These are phyloP conservation scores for Cucumis hystrix DNA, from an alignment of 306 rosid species.

Conservation along the genomic window DNA sequence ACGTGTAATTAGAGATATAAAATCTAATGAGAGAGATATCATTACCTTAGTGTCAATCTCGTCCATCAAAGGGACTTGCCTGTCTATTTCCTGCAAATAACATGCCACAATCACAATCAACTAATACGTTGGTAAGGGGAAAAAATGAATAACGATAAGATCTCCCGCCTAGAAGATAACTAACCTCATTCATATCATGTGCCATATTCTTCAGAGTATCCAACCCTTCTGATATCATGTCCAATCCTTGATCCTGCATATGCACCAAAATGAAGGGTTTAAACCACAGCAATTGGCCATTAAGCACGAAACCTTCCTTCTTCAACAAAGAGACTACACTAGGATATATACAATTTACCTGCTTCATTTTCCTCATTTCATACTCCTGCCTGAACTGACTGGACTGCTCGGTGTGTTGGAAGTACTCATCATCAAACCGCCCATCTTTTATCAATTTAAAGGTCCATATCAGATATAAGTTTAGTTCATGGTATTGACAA, in stretches of 20 bases:
- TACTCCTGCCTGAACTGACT: slow-evolving; percentile 81
- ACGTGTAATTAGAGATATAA: neutral
- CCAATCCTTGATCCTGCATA: slow-evolving; percentile 93
- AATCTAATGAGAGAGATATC: neutral
- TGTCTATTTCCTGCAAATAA: slow-evolving; percentile 65
- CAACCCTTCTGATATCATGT: slow-evolving; percentile 83
- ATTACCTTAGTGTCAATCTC: slow-evolving; percentile 88
- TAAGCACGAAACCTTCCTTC: neutral
- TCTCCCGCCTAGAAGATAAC: slow-evolving; percentile 8
- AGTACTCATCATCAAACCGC: slow-evolving; percentile 63
- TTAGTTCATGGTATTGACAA: neutral
- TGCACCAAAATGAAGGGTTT: slow-evolving; percentile 7
- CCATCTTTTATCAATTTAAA: slow-evolving; percentile 45
- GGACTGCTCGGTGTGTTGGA: slow-evolving; percentile 64
- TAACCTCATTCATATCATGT: slow-evolving; percentile 91
- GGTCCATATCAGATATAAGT: slow-evolving; percentile 5
- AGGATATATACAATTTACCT: slow-evolving; percentile 36
- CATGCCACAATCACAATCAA: slow-evolving; percentile 7
- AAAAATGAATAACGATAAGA: neutral
- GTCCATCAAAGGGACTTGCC: slow-evolving; percentile 99
- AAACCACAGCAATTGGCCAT: neutral
- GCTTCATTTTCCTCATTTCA: slow-evolving; percentile 84
- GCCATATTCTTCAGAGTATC: slow-evolving; percentile 96
- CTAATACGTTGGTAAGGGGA: neutral
- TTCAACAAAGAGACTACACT: neutral